Evolutionary conservation across 768 basidiomycete species (phyloP).

Genomic region (Fibroporia radiculosa): DNA sequence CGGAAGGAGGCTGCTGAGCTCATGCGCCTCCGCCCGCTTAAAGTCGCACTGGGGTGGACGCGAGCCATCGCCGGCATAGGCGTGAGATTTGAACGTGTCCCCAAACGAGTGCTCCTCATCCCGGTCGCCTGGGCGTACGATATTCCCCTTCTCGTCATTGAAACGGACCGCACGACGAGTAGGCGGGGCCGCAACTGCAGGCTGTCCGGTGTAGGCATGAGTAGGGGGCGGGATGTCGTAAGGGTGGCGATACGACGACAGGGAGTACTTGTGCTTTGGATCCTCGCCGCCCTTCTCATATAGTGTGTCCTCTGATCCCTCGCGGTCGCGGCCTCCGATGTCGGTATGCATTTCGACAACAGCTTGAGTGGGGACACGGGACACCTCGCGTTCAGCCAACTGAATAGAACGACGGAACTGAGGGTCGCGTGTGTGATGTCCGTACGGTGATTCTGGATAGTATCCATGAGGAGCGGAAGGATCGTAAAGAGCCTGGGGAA

Average conservation of each 20-base stretch:
- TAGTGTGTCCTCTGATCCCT: too few relatives aligned
- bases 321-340: too few relatives aligned
- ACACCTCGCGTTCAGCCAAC: too few relatives aligned
- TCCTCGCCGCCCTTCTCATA: too few relatives aligned
- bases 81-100: slow-evolving; percentile 21
- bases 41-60: slow-evolving; percentile 19
- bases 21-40: slow-evolving; percentile 34
- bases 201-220: slow-evolving; percentile 25
- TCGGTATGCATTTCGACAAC: too few relatives aligned
- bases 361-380: too few relatives aligned
- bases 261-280: slow-evolving; percentile 38
- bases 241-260: slow-evolving; percentile 54
- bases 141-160: slow-evolving; percentile 15
- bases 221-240: slow-evolving; percentile 52
- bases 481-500: too few relatives aligned
- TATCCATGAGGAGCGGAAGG: too few relatives aligned
- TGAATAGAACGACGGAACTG: too few relatives aligned
- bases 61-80: slow-evolving; percentile 16
- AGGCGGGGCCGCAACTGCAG: not conserved
- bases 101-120: slow-evolving; percentile 24
- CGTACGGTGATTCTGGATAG: too few relatives aligned
- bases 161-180: slow-evolving; percentile 35
- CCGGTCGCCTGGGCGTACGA: slow-evolving; percentile 16
- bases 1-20: slow-evolving; percentile 29
- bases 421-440: too few relatives aligned